These are phyloP conservation scores for Zelopaecilomyces penicillatus DNA, from an alignment of 2,329 filamentous ascomycete genomes.

Conservation along the genomic window DNA sequence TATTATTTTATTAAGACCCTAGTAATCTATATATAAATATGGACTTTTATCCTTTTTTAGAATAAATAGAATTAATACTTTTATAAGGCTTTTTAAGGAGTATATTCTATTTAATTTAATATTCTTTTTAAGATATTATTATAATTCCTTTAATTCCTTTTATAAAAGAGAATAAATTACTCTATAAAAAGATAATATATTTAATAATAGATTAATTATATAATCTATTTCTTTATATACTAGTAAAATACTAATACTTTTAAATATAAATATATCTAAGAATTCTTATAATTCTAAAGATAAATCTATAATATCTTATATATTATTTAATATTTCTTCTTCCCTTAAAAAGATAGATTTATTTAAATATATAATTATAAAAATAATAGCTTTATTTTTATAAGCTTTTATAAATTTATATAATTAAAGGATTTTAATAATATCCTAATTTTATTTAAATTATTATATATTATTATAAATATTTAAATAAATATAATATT, in stretches of 20 bases:
- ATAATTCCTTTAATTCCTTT: background rate
- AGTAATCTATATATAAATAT: no score
- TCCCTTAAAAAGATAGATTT: background rate
- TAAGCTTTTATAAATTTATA: background rate
- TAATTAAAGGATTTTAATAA: background rate
- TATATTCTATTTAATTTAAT: no score
- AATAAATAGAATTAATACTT: no score
- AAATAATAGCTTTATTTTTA: background rate
- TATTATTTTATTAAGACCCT: no score
- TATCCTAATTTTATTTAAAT: background rate
- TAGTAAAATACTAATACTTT: background rate
- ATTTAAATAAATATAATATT: background rate
- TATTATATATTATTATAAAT: background rate
- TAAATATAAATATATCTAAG: background rate
- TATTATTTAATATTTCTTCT: no score
- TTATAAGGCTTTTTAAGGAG: no score
- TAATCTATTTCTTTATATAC: background rate
- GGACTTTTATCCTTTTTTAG: no score
- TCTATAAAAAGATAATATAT: conserved; percentile 1
- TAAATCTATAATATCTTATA: background rate
- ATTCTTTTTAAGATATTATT: background rate
- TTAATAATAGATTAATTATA: background rate
- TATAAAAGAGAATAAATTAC: background rate
- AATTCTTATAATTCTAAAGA: background rate
- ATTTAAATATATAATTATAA: background rate